Percentiles rank a stretch among this genome's conserved stretches.
These are phyloP conservation scores for Pleurotus pulmonarius DNA, from an alignment of 768 basidiomycete genomes.

Conservation along the genomic window DNA sequence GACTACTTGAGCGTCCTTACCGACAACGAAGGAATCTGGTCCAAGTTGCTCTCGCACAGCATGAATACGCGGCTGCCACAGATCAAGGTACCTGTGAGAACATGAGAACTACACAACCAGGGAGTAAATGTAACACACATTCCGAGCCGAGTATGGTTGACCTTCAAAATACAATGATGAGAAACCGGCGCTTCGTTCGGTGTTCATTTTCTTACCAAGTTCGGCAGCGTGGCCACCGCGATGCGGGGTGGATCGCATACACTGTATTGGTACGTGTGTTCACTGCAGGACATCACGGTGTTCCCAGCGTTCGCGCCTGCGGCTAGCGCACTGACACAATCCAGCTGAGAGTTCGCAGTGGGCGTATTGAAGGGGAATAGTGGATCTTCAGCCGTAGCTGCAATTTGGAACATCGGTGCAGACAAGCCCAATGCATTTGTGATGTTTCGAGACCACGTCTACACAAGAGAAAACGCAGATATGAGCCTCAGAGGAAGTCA, in stretches of 20 bases:
- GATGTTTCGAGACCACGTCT: slow-evolving; percentile 51
- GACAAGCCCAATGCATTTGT: slow-evolving; percentile 32
- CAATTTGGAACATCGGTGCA: slow-evolving; percentile 43
- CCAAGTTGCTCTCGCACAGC: slow-evolving; percentile 44
- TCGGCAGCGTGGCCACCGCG: slow-evolving; percentile 44
- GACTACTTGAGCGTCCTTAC: slow-evolving; percentile 17
- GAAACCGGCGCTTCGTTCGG: too few relatives aligned
- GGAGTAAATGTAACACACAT: slow-evolving; percentile 24
- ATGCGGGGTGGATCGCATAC: slow-evolving; percentile 42
- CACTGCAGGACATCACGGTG: slow-evolving; percentile 45
- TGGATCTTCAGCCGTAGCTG: slow-evolving; percentile 46
- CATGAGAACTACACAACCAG: background rate
- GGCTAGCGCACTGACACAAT: slow-evolving; percentile 45
- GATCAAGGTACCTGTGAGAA: slow-evolving; percentile 42
- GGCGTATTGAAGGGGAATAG: slow-evolving; percentile 46
- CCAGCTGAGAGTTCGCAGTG: slow-evolving; percentile 37
- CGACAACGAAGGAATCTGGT: slow-evolving; percentile 44
- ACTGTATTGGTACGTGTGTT: slow-evolving; percentile 54
- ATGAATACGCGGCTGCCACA: slow-evolving; percentile 51
- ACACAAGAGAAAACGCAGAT: background rate
- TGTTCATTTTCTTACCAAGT: slow-evolving; percentile 28
- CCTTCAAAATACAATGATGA: slow-evolving; percentile 21
- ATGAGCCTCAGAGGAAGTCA: background rate
- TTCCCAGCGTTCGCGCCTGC: slow-evolving; percentile 38
- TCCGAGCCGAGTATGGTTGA: slow-evolving; percentile 50